A percentile compares a stretch with the other conserved stretches of the same genome.
Evolutionary conservation across 2,329 filamentous ascomycete genomes (phyloP).

Genomic region (Fusarium staphyleae): DNA sequence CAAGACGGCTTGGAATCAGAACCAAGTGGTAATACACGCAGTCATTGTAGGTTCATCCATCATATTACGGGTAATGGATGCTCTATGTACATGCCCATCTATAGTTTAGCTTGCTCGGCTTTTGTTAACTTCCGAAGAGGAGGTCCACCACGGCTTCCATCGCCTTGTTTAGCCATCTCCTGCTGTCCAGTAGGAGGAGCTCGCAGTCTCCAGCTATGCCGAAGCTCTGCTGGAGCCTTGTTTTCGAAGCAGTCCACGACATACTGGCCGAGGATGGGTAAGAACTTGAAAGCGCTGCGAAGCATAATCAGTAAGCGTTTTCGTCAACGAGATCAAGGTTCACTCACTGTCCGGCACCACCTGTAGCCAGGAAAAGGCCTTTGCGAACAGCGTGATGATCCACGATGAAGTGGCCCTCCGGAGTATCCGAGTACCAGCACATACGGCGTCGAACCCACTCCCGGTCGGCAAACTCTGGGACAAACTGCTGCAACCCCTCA

Average conservation of each 20-base stretch:
- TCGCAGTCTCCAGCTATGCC: conserved; percentile 44
- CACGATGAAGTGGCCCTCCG: conserved; percentile 68
- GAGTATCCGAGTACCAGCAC: conserved; percentile 73
- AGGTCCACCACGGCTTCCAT: conserved; percentile 44
- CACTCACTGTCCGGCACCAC: conserved; percentile 42
- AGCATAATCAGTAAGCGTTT: too few relatives aligned
- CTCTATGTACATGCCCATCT: not conserved
- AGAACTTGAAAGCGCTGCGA: conserved; percentile 32
- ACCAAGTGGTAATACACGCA: too few relatives aligned
- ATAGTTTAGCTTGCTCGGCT: conserved; percentile 43
- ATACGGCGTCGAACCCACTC: conserved; percentile 60
- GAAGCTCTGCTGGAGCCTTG: conserved; percentile 39
- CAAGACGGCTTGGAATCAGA: too few relatives aligned
- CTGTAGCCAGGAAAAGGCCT: conserved; percentile 57
- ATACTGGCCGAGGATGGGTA: conserved; percentile 30
- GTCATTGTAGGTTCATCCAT: too few relatives aligned
- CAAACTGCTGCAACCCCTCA: conserved; percentile 57
- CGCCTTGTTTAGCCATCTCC: conserved; percentile 33
- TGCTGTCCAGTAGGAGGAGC: not conserved
- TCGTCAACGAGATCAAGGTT: rapidly evolving
- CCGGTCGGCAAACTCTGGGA: conserved; percentile 61
- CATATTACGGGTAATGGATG: too few relatives aligned
- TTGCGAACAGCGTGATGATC: conserved; percentile 59
- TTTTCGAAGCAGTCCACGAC: conserved; percentile 46
- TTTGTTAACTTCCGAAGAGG: conserved; percentile 35